phyloP scores from a whole-genome alignment of 116 monocot genomes.

The Trichopus zeylanicus region DNA sequence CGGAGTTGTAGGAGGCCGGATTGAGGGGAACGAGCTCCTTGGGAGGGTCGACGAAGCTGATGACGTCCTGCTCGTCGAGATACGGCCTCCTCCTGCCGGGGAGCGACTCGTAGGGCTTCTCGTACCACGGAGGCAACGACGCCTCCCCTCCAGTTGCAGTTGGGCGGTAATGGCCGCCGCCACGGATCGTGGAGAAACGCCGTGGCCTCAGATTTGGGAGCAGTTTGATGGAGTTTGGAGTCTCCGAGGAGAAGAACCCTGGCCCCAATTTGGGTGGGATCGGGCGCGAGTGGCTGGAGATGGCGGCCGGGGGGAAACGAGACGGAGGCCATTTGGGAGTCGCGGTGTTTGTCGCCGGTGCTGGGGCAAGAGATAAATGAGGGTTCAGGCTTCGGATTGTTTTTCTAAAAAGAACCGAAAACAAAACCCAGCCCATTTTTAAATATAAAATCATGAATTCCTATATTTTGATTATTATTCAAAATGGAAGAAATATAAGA shows the following conservation, averaged over 20 bases:
- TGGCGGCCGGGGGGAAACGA: background rate
- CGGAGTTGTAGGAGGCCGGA: slow-evolving; percentile 60
- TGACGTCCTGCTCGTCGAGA: slow-evolving; percentile 70
- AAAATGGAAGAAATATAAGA: no score
- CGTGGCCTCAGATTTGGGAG: background rate
- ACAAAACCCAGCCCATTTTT: no score
- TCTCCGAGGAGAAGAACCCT: slow-evolving; percentile 1
- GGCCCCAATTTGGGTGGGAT: slow-evolving; percentile 15
- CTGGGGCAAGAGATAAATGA: no score
- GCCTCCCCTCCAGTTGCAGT: background rate
- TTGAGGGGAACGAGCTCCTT: slow-evolving; percentile 73
- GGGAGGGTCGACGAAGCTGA: slow-evolving; percentile 57
- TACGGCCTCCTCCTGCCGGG: slow-evolving; percentile 38
- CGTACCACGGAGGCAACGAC: slow-evolving; percentile 46
- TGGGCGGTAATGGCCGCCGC: background rate
- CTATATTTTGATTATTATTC: no score
- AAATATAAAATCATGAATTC: no score
- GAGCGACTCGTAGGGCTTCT: slow-evolving; percentile 60
- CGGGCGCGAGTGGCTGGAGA: background rate
- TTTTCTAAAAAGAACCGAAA: no score
- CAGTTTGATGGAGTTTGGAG: background rate
- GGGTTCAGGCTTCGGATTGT: no score
- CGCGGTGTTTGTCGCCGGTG: no score
- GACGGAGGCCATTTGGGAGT: slow-evolving; percentile 4
- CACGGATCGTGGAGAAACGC: background rate